These are phyloP conservation scores for Isoetes taiwanensis DNA, from an alignment of 75 land plant genomes.

Conservation along the genomic window DNA sequence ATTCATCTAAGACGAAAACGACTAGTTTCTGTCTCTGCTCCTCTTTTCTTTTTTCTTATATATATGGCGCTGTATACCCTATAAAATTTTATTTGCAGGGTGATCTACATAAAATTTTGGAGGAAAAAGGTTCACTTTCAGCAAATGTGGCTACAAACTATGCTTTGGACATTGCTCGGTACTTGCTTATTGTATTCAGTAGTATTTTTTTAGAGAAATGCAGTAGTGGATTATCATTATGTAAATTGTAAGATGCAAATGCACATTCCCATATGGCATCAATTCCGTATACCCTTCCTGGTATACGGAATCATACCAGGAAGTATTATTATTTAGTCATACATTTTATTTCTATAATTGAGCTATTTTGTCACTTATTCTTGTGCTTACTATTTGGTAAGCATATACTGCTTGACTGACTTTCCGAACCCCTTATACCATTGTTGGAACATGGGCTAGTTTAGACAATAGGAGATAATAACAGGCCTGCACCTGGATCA, in stretches of 20 bases:
- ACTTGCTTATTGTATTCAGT: background rate
- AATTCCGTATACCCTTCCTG: no score
- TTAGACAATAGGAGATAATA: no score
- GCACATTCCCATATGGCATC: background rate
- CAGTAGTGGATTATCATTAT: no score
- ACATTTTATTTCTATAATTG: background rate
- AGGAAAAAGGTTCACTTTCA: constrained; percentile 48
- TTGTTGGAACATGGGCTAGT: no score
- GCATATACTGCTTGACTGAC: no score
- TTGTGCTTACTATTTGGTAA: no score
- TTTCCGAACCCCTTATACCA: no score
- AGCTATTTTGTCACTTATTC: background rate
- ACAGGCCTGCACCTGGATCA: no score
- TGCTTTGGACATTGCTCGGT: constrained; percentile 91
- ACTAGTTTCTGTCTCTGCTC: no score
- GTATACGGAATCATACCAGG: no score
- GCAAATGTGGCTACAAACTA: constrained; percentile 53
- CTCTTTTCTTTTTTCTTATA: constrained; percentile 5
- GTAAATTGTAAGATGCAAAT: constrained; percentile 13
- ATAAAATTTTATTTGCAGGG: constrained; percentile 33
- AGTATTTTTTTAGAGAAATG: no score
- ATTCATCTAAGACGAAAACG: background rate
- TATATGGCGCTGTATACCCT: background rate
- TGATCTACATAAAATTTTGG: constrained; percentile 68
- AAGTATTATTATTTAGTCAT: background rate